Evolutionary conservation across 2,329 filamentous ascomycete genomes (phyloP), one percentile per base, ranked within the genome.

Genomic region (Pseudophaeomoniella oleicola): DNA sequence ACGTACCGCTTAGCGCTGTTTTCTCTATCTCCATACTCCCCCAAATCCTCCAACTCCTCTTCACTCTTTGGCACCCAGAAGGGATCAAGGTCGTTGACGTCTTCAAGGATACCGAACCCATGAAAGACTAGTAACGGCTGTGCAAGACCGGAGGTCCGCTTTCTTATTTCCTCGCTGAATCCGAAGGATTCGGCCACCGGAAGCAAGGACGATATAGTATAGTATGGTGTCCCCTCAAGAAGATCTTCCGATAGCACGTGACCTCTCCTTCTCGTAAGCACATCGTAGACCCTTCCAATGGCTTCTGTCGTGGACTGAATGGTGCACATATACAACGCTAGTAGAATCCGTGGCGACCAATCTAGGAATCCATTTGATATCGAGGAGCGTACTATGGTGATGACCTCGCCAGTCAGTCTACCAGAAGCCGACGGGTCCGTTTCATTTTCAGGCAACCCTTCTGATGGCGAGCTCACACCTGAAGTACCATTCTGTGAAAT

Each of bases 31-130:
- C 84, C 90, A 54, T 88, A 65, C 66, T 96, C 88, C 16, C 90
- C 90, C 42, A 98, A 62, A 64, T 98, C 90, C 67, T 98, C 90
- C 36, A 98, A 61, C 52, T 98, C 85, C 55, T 96, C 90, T 54
- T 96, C 90, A 0, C 88, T 96, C 45, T 85, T 86, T 1, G 90
- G 90, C 33, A 93, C 86, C 90, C 90, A 98, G 64, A 92, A 93
- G 0, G 90, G 90, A 63, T 98, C 90, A 60, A 94, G 81, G 55
- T 96, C 86, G 29, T 39, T 31, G 14, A 35, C 39, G 9, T 32
- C 39, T 27, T 47, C 46, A 2, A 96, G 67, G 47, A 93, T 73
- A 58, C 94, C 85, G 53, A 87, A 98, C 1, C 90, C 90, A 5
- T 83, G 75, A 54, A 96, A 98, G 42, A 93, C 80, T 27, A 98